Percentiles rank a stretch among this genome's conserved stretches.
phyloP scores from a whole-genome alignment of 305 asterid species.

The Plantago lanceolata region DNA sequence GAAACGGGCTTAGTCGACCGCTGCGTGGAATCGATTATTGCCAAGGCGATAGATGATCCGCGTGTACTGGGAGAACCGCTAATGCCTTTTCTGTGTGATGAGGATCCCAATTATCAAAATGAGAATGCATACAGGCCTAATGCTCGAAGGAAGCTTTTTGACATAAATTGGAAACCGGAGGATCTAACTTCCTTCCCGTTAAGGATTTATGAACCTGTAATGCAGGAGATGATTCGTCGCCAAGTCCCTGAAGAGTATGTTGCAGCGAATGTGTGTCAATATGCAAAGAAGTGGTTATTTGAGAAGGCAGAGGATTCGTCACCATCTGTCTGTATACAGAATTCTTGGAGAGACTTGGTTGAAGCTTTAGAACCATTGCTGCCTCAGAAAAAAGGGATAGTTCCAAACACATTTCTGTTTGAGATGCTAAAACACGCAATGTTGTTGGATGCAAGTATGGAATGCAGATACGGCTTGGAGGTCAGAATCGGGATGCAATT shows the following conservation, averaged over 20 bases:
- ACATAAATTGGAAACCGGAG: constrained; percentile 43
- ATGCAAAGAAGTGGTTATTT: constrained; percentile 53
- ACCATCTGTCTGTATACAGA: constrained; percentile 17
- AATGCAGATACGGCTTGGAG: constrained; percentile 56
- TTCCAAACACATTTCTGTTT: constrained; percentile 52
- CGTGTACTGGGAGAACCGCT: constrained; percentile 60
- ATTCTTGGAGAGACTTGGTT: constrained; percentile 42
- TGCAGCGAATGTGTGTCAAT: constrained; percentile 44
- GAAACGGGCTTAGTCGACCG: constrained; percentile 47
- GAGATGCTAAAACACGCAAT: constrained; percentile 54
- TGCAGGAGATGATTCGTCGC: constrained; percentile 37
- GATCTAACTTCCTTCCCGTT: constrained; percentile 47
- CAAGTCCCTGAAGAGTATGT: constrained; percentile 43
- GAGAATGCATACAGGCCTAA: constrained; percentile 32
- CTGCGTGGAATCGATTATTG: constrained; percentile 49
- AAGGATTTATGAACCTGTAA: constrained; percentile 45
- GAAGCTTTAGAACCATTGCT: constrained; percentile 52
- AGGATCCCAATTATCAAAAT: constrained; percentile 27
- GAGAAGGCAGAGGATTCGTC: constrained; percentile 29
- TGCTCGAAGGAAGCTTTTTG: constrained; percentile 58
- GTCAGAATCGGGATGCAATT: constrained; percentile 60
- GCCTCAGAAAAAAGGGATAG: constrained; percentile 33
- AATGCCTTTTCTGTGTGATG: constrained; percentile 20
- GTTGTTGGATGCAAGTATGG: constrained; percentile 36
- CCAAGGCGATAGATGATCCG: constrained; percentile 47